Percentiles rank a stretch among this genome's conserved stretches.
These are phyloP conservation scores for Limtongia smithiae DNA, from an alignment of 805 yeast species.

Conservation along the genomic window DNA sequence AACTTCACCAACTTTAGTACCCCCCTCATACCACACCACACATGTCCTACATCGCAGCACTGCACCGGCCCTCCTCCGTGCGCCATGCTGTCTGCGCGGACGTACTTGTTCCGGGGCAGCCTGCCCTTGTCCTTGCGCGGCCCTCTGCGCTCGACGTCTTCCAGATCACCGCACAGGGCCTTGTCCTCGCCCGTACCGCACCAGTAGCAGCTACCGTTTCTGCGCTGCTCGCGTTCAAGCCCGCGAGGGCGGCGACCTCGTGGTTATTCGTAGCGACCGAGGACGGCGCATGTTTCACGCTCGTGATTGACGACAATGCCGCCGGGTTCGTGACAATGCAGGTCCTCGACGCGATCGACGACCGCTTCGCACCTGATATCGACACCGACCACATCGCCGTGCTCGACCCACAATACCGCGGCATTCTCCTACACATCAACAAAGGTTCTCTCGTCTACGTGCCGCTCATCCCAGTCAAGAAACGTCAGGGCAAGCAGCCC, in stretches of 20 bases:
- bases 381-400: constrained; percentile 22
- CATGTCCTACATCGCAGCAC: constrained; percentile 28
- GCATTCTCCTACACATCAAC: constrained; percentile 15
- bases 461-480: constrained; percentile 12
- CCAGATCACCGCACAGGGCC: constrained; percentile 15
- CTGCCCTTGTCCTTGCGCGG: constrained; percentile 22
- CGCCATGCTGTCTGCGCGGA: constrained; percentile 27
- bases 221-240: constrained; percentile 15
- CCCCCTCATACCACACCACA: not conserved
- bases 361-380: constrained; percentile 19
- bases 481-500: constrained; percentile 4
- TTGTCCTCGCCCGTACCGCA: constrained; percentile 12
- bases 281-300: constrained; percentile 16
- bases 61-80: constrained; percentile 29
- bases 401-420: constrained; percentile 21
- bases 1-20: too few species aligned
- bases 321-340: constrained; percentile 18
- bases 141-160: constrained; percentile 23
- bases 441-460: constrained; percentile 20
- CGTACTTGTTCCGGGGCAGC: constrained; percentile 8
- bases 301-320: not conserved
- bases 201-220: constrained; percentile 22
- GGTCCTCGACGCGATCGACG: constrained; percentile 19
- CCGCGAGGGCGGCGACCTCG: constrained; percentile 11
- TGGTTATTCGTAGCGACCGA: constrained; percentile 27